Percentiles rank a stretch among this genome's conserved stretches.
Conservation (phyloP, 805 yeast genomes). For the Yarrowia alimentaria region DNA sequence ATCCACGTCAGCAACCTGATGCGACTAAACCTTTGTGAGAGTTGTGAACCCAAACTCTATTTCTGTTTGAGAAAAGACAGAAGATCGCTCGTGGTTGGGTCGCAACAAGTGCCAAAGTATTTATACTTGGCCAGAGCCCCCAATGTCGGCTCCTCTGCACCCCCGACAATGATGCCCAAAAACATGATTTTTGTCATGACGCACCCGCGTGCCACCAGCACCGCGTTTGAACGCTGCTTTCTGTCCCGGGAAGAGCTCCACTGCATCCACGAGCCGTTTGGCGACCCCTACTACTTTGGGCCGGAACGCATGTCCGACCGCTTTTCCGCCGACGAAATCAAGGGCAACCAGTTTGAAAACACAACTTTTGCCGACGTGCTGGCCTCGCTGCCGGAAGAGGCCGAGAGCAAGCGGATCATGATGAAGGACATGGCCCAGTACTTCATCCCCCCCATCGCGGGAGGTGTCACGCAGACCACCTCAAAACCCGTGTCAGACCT, state of each 20-base stretch:
- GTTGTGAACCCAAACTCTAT: no score
- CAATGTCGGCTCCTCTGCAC: no score
- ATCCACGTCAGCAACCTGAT: no score
- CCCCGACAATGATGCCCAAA: constrained; percentile 21
- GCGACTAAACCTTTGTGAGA: no score
- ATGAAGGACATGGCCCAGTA: constrained; percentile 38
- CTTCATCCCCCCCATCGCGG: constrained; percentile 32
- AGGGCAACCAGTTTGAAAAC: constrained; percentile 27
- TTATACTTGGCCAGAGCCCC: no score
- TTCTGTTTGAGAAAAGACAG: no score
- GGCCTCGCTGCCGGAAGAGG: constrained; percentile 24
- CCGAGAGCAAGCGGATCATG: constrained; percentile 30
- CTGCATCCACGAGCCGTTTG: constrained; percentile 36
- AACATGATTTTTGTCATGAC: constrained; percentile 33
- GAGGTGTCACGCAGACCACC: no score
- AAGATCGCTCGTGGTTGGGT: no score
- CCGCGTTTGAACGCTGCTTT: constrained; percentile 35
- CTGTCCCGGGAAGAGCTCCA: constrained; percentile 32
- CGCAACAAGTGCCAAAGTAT: no score
- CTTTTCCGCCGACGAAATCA: constrained; percentile 29
- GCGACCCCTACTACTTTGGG: constrained; percentile 36
- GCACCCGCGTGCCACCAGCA: constrained; percentile 36
- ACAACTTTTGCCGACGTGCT: constrained; percentile 32
- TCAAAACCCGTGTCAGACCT: not conserved
- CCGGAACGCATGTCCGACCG: constrained; percentile 35